phyloP scores from a whole-genome alignment of 306 rosid genomes.

The Trifolium pratense region DNA sequence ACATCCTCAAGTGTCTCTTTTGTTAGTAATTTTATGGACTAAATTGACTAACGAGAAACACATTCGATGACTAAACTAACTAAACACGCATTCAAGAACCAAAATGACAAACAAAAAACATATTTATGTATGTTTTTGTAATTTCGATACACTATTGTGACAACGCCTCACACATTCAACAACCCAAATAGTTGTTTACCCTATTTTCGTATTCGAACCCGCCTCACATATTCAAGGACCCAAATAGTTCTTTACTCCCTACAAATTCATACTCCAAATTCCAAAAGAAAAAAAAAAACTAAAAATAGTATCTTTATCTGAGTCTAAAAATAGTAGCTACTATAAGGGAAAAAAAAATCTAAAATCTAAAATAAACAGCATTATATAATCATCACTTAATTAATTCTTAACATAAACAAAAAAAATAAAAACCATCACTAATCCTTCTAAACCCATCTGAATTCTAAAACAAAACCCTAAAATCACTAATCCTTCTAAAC shows the following conservation, averaged over 20 bases:
- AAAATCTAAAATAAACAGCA: neutral
- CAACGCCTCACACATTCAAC: too few species aligned
- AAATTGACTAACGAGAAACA: too few species aligned
- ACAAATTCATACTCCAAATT: neutral
- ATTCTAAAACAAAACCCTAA: neutral
- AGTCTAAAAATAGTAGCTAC: slow-evolving; percentile 22
- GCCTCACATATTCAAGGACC: neutral
- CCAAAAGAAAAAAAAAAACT: neutral
- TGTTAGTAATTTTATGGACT: too few species aligned
- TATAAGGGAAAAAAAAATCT: neutral
- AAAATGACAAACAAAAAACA: too few species aligned
- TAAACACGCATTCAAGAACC: too few species aligned
- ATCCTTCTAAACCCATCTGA: neutral
- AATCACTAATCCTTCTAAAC: neutral
- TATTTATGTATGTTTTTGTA: too few species aligned
- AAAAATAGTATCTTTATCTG: slow-evolving; percentile 6
- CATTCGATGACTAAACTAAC: too few species aligned
- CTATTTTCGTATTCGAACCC: neutral
- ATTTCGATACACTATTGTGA: too few species aligned
- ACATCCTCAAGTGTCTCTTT: too few species aligned
- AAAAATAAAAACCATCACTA: neutral
- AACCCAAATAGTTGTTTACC: too few species aligned
- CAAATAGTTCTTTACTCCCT: neutral
- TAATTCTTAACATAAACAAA: slow-evolving; percentile 4
- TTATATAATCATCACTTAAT: neutral